Percentiles rank a stretch among this genome's conserved stretches.
These are phyloP conservation scores for Apium graveolens DNA, from an alignment of 129 eudicot genomes.

Conservation along the genomic window DNA sequence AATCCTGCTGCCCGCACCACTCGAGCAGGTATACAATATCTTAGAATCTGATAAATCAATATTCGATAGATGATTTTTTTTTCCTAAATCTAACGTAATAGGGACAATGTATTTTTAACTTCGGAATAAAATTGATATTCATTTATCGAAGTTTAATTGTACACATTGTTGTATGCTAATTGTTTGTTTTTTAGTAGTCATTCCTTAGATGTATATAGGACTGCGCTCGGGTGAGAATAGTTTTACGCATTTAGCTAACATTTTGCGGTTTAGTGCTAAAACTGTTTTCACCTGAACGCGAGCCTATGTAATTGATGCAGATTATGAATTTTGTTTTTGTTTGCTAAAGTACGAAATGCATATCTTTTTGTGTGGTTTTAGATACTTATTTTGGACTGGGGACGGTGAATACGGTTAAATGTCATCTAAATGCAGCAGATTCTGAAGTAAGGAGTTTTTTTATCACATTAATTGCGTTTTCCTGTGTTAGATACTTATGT, in stretches of 20 bases:
- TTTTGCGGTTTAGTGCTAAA: background rate
- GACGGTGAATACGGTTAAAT: slow-evolving; percentile 58
- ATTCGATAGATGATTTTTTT: too few species aligned
- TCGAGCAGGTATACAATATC: slow-evolving; percentile 59
- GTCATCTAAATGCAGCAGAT: slow-evolving; percentile 61
- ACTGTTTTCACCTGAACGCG: background rate
- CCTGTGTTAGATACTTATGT: background rate
- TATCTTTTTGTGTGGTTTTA: slow-evolving; percentile 26
- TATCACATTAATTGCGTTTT: background rate
- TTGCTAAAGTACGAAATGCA: background rate
- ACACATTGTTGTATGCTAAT: background rate
- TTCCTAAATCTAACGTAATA: too few species aligned
- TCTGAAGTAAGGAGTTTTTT: slow-evolving; percentile 37
- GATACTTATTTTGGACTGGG: slow-evolving; percentile 90
- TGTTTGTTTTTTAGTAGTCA: background rate
- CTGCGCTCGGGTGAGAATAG: too few species aligned
- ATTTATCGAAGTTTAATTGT: too few species aligned
- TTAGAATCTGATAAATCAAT: too few species aligned
- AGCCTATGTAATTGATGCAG: background rate
- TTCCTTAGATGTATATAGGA: too few species aligned
- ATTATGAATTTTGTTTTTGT: background rate
- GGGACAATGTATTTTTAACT: too few species aligned
- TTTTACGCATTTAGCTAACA: too few species aligned
- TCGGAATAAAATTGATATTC: too few species aligned
- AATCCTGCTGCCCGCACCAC: slow-evolving; percentile 58